Evolutionary conservation across 768 basidiomycete species (phyloP), one percentile per base, ranked within the genome.

Genomic region (Termitomyces eurrhizus): DNA sequence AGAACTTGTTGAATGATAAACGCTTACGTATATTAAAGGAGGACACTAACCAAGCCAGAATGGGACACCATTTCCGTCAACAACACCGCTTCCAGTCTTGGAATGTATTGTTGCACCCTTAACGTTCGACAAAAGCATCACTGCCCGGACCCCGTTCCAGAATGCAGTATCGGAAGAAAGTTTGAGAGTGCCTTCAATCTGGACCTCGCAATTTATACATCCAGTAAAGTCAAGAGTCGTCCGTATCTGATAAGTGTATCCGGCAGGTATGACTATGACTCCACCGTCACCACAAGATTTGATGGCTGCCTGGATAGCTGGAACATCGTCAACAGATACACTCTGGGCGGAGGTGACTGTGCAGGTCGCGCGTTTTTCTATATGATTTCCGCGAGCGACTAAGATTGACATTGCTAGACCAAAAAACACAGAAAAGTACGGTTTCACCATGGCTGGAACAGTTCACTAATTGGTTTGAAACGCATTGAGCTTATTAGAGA

Each of bases 11-110:
- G 39, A 41, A 8, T 46, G 37, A 32, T 21, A 37, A 29, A 21
- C n/a, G 21, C 7, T 48, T 45, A 55, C 13, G 9, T 44, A 21
- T 8, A 44, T 44, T 11, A 11, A 37, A 32, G 26, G 26, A 8
- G 4, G 36, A 50, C 12, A 60, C 64, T 53, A 39, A 73, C 69
- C 66, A 3, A 41, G 62, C 71, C 72, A 73, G 58, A 68, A 73
- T 2, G 72, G 71, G 6, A 67, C 64, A 8, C 71, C 70, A 45
- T 72, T 74, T 7, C 73, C 73, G 52, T 74, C 72, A 33, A 74
- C 54, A 26, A 74, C 50, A 36, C 73, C 73, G 2, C 68, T 64
- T 16, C 69, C 69, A 12, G 70, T 72, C 18, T 69, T 66, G 1
- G 71, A 70, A 52, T 64, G 68, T 62, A 74, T 68, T 41, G 59